Evolutionary conservation across 2,329 filamentous ascomycete species (phyloP).

Genomic region (Teratosphaeriaceae sp.): DNA sequence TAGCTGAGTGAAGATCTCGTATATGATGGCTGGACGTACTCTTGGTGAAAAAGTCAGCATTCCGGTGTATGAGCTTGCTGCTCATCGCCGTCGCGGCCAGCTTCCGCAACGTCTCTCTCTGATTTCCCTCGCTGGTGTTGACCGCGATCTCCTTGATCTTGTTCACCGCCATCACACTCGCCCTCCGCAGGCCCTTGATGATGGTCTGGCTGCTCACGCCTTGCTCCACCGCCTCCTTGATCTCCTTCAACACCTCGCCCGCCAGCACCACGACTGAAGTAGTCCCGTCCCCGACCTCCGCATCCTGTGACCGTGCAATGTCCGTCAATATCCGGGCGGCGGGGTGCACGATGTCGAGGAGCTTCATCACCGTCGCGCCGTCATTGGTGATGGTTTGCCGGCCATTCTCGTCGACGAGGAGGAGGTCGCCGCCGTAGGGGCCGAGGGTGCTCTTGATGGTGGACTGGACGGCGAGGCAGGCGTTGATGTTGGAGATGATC

Average conservation of each 20-base stretch:
- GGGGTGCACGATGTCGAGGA: constrained; percentile 96
- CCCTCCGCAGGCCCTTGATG: constrained; percentile 88
- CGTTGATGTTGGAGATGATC: constrained; percentile 96
- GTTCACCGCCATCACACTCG: constrained; percentile 87
- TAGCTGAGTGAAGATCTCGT: constrained; percentile 20
- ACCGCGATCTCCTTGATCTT: constrained; percentile 98
- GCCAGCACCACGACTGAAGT: constrained; percentile 96
- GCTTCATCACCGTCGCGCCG: constrained; percentile 91
- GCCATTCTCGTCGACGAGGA: constrained; percentile 98
- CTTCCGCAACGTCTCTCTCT: constrained; percentile 80
- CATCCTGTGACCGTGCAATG: constrained; percentile 97
- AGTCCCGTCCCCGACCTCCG: constrained; percentile 97
- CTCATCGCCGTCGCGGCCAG: constrained; percentile 96
- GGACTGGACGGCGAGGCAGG: constrained; percentile 89
- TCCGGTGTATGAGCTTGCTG: constrained; percentile 97
- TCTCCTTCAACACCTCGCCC: constrained; percentile 88
- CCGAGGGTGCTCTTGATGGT: constrained; percentile 97
- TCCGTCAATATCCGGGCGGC: constrained; percentile 97
- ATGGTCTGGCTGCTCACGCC: constrained; percentile 96
- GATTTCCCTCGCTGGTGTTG: constrained; percentile 72
- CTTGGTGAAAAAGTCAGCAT: constrained; percentile 95
- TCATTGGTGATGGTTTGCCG: constrained; percentile 99
- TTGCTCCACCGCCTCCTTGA: constrained; percentile 93
- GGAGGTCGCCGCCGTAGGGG: constrained; percentile 97
- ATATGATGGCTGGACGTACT: constrained; percentile 49